Evolutionary conservation across 2,329 filamentous ascomycete species (phyloP).

Genomic region (Phyllosticta ampelicida): DNA sequence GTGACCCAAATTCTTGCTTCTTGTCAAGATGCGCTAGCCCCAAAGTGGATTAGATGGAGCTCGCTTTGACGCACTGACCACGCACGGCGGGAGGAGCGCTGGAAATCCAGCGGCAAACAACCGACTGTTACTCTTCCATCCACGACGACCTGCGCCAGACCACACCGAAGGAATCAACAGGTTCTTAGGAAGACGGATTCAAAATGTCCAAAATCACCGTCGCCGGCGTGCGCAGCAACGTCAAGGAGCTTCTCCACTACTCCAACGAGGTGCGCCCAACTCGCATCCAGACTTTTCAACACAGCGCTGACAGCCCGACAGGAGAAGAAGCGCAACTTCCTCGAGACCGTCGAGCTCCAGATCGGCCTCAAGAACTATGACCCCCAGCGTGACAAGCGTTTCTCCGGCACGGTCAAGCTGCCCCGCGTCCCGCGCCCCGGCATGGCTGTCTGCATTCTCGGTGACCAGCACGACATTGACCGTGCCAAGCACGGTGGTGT

Average conservation of each 20-base stretch:
- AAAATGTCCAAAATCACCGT: slow-evolving; percentile 79
- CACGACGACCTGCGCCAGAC: slow-evolving; percentile 9
- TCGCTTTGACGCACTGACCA: slow-evolving; percentile 6
- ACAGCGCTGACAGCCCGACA: slow-evolving; percentile 25
- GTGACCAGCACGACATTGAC: slow-evolving; percentile 98
- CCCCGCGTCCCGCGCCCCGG: slow-evolving; percentile 81
- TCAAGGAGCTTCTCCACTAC: slow-evolving; percentile 90
- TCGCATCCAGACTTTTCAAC: background rate
- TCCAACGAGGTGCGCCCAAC: slow-evolving; percentile 43
- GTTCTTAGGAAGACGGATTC: slow-evolving; percentile 39
- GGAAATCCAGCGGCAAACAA: background rate
- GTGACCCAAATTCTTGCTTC: background rate
- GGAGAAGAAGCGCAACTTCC: slow-evolving; percentile 95
- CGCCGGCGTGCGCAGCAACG: slow-evolving; percentile 60
- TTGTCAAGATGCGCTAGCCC: background rate
- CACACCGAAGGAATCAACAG: slow-evolving; percentile 12
- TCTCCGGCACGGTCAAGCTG: slow-evolving; percentile 97
- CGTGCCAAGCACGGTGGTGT: slow-evolving; percentile 98
- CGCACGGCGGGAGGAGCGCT: background rate
- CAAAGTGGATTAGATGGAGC: background rate
- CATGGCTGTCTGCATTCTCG: slow-evolving; percentile 82
- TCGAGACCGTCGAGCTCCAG: slow-evolving; percentile 75
- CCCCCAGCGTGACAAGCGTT: slow-evolving; percentile 99
- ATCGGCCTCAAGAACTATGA: slow-evolving; percentile 43
- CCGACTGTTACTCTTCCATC: slow-evolving; percentile 8